Conservation (phyloP, 129 eudicot genomes). For the Pseudognaphalium luteoalbum region DNA sequence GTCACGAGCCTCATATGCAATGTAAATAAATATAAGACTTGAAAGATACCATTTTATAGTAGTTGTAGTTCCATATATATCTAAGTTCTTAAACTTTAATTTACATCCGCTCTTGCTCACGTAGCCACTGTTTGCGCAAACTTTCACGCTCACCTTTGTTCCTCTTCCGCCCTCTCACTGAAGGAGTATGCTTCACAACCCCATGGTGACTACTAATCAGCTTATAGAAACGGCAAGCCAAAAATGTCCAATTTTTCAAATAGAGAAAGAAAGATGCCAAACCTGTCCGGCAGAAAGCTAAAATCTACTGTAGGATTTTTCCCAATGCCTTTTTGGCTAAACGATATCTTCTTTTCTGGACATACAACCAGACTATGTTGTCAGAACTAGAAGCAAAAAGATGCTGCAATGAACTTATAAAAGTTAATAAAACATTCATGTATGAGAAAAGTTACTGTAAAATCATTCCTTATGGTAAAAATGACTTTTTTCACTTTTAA, state of each 20-base stretch:
- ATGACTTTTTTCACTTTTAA: too few species aligned
- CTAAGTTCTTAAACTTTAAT: background rate
- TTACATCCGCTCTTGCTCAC: slow-evolving; percentile 86
- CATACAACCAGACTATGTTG: slow-evolving; percentile 9
- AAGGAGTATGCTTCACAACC: slow-evolving; percentile 73
- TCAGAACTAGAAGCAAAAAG: background rate
- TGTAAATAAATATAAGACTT: background rate
- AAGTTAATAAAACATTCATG: too few species aligned
- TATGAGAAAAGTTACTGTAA: too few species aligned
- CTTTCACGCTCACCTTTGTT: slow-evolving; percentile 98
- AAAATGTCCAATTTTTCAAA: background rate
- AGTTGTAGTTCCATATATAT: background rate
- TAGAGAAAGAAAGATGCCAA: slow-evolving; percentile 30
- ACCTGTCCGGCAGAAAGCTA: slow-evolving; percentile 97
- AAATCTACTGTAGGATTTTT: slow-evolving; percentile 97
- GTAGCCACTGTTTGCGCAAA: slow-evolving; percentile 83
- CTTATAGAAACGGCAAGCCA: slow-evolving; percentile 17
- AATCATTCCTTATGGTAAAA: too few species aligned
- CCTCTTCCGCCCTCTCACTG: slow-evolving; percentile 99
- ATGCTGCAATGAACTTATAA: background rate
- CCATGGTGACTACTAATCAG: slow-evolving; percentile 51
- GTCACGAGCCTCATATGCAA: slow-evolving; percentile 87
- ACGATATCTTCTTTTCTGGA: slow-evolving; percentile 55
- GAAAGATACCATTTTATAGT: background rate
- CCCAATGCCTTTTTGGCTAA: slow-evolving; percentile 61